A percentile compares a stretch with the other conserved stretches of the same genome.
Evolutionary conservation across 208 protist genomes (phyloP).

Genomic region (Trichomonas gallinae): DNA sequence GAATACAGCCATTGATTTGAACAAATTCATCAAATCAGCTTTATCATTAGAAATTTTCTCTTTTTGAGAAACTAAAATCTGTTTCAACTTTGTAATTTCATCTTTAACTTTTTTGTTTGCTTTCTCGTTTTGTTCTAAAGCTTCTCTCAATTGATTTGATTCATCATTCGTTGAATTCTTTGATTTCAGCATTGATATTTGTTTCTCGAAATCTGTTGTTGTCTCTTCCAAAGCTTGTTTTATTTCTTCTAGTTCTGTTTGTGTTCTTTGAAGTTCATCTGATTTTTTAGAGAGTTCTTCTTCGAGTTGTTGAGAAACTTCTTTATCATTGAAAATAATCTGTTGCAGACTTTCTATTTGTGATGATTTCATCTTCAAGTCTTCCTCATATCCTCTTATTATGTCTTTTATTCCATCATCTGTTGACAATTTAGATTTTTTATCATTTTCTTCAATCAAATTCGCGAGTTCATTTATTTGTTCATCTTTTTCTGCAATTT

Average conservation of each 20-base stretch:
- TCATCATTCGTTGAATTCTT: background rate
- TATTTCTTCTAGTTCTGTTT: background rate
- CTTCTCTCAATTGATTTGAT: background rate
- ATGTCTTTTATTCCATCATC: background rate
- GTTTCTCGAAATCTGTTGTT: background rate
- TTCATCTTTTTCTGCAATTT: background rate
- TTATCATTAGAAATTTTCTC: too few species aligned
- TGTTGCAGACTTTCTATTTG: too few species aligned
- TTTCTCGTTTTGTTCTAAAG: background rate
- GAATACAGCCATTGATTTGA: too few species aligned
- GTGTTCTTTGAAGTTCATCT: background rate
- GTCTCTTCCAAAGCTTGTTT: background rate
- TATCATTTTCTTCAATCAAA: background rate
- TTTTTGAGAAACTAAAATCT: too few species aligned
- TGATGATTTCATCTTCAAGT: background rate
- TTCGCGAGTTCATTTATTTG: background rate
- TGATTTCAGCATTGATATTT: background rate
- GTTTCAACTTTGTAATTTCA: background rate
- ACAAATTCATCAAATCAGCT: too few species aligned
- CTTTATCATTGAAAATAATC: background rate
- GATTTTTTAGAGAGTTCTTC: background rate
- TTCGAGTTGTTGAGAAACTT: background rate
- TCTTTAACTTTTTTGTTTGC: background rate
- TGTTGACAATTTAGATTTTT: too few species aligned
- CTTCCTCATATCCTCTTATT: background rate